Evolutionary conservation across 2,329 filamentous ascomycete species (phyloP), one percentile per base, ranked within the genome.

Genomic region (Pyrenophora teres): DNA sequence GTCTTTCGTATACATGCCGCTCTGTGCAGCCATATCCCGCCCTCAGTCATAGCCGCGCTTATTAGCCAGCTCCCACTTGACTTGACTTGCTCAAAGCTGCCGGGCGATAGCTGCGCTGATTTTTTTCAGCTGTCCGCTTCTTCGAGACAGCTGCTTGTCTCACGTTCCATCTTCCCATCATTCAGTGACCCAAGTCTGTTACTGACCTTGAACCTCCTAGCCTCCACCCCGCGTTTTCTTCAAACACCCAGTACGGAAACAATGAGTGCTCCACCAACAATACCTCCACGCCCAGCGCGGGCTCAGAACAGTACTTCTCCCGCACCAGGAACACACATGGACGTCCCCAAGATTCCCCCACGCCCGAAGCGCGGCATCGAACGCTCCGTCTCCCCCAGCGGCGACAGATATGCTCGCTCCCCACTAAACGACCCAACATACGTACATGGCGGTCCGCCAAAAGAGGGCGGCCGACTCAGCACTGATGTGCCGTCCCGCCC

Each of bases 341-440:
- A 85, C 37, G 76, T 84, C 36, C 92, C 92, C 55, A 84, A 83
- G 67, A 82, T 96, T 41, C 92, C 92, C 58, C 88, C 91, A 56
- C 89, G 92, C 57, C 92, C 92, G 45, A 71, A 70, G 48, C 87
- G 87, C 70, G 81, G 78, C 62, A 69, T 85, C 63, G 87, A 91
- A 60, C 88, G 91, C 73, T 90, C 90, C 25, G 73, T 87, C 56
- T 96, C 91, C 48, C 90, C 90, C 37, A 83, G 85, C 62, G 85
- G 87, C 62, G 87, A 90, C 64, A 87, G 87, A 64, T 96, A 89
- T 72, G 89, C 91, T 31, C 90, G 85, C 43, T 96, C 92, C 45
- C 93, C 93, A 7, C 80, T 97, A 66, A 94, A 93, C 71, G 89
- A 91, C 66, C 83, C 78, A 50, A 74, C 78, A 8, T 83, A 87